Percentiles rank a stretch among this genome's conserved stretches.
Evolutionary conservation across 23 red algal species (phyloP).

Genomic region (Chondrus crispus): DNA sequence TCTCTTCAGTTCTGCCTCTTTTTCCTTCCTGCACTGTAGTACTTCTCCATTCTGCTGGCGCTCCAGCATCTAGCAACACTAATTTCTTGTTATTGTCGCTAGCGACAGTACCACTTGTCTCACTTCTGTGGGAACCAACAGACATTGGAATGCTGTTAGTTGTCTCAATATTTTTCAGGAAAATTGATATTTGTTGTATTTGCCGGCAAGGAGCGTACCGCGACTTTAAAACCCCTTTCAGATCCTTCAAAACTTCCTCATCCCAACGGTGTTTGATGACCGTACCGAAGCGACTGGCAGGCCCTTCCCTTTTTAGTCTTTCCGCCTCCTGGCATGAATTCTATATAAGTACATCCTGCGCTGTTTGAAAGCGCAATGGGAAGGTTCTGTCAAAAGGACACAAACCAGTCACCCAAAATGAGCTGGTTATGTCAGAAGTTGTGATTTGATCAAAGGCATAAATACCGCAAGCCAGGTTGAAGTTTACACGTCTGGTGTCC

Average conservation of each 20-base stretch:
- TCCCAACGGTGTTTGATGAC: background rate
- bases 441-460: background rate
- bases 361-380: background rate
- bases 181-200: background rate
- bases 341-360: background rate
- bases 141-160: background rate
- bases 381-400: constrained; percentile 17
- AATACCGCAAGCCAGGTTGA: constrained; percentile 12
- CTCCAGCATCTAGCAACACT: background rate
- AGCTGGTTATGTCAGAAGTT: background rate
- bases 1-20: background rate
- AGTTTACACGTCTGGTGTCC: constrained; percentile 14
- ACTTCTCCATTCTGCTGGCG: background rate
- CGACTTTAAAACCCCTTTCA: background rate
- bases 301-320: background rate
- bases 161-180: background rate
- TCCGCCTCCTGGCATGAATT: no score
- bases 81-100: background rate
- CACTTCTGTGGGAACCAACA: background rate
- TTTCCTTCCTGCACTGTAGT: background rate
- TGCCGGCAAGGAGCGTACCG: no score
- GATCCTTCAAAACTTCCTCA: background rate
- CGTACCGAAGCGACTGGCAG: background rate
- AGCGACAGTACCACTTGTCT: background rate
- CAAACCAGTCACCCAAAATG: background rate